phyloP scores from a whole-genome alignment of 2,329 filamentous ascomycete genomes.

The Aspergillus viridinutans region DNA sequence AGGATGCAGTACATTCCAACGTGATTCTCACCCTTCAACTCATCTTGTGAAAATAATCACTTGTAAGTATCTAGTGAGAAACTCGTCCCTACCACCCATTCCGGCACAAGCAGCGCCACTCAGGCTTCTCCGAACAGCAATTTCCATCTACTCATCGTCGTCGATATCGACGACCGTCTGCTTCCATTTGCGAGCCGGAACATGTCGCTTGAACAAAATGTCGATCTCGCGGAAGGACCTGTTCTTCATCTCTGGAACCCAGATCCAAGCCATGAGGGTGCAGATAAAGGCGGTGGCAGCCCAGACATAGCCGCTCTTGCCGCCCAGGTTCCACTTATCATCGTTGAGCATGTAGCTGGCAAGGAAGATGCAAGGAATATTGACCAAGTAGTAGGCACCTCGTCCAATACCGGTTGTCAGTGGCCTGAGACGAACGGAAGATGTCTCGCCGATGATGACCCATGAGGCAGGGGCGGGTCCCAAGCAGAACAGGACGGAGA shows the following conservation, averaged over 20 bases:
- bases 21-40: no score
- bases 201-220: constrained; percentile 49
- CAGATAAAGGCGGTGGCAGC: constrained; percentile 56
- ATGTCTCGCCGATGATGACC: constrained; percentile 65
- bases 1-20: no score
- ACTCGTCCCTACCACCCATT: no score
- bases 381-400: constrained; percentile 59
- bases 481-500: constrained; percentile 61
- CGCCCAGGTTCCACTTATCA: constrained; percentile 43
- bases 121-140: no score
- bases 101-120: no score
- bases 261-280: no score
- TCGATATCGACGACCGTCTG: constrained; percentile 47
- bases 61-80: no score
- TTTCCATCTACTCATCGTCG: constrained; percentile 56
- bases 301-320: constrained; percentile 59
- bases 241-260: no score
- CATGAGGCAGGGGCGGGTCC: constrained; percentile 62
- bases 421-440: constrained; percentile 59
- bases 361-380: constrained; percentile 65
- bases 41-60: no score
- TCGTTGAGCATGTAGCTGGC: constrained; percentile 59
- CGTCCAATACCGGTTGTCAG: constrained; percentile 64
- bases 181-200: constrained; percentile 46
- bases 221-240: no score